Evolutionary conservation across 768 basidiomycete species (phyloP), one percentile per base, ranked within the genome.

Genomic region (Boletus subcaerulescens): DNA sequence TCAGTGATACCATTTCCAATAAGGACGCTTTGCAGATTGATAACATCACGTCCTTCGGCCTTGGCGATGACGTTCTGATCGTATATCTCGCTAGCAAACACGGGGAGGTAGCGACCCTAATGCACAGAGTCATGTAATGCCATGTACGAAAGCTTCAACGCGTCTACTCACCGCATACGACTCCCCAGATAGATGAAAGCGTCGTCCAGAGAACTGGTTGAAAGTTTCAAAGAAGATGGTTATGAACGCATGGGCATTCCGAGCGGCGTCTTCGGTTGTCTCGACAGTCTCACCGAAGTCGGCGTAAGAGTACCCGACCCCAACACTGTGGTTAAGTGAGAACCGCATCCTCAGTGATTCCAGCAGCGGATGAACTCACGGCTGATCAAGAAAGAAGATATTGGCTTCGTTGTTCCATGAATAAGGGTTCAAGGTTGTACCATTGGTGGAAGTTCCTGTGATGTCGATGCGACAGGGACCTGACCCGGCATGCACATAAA

Each of bases 161-260:
- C 32, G 26, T 39, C 20, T 22, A 71, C 82, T 54, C 57, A 88
- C 89, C 1, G 81, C 89, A 59, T 91, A 92, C 17, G 73, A 85
- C 72, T 76, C 90, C 13, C 90, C 91, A 0, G 89, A 77, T 48
- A 92, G 75, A 59, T 91, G 87, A 43, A 93, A 76, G 0, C 80
- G 73, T 22, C 89, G 72, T 3, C 86, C 87, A 45, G 81, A 66
- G 69, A 88, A 91, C 59, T 89, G 80, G 14, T 77, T 74, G 73
- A 92, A 93, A 0, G 85, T 84, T 59, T 91, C 85, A 60, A 91
- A 89, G 72, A 91, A 91, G 52, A 93, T 86, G 3, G 81, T 74
- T 50, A 91, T 75, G 70, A 92, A 92, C 0, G 89, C 85, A 46
- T 86, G 77, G 38, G 91, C 74, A 62, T 92, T 86, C 57, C 80